Evolutionary conservation across 2,329 filamentous ascomycete genomes (phyloP).

Genomic region (Pseudohalonectria lignicola): DNA sequence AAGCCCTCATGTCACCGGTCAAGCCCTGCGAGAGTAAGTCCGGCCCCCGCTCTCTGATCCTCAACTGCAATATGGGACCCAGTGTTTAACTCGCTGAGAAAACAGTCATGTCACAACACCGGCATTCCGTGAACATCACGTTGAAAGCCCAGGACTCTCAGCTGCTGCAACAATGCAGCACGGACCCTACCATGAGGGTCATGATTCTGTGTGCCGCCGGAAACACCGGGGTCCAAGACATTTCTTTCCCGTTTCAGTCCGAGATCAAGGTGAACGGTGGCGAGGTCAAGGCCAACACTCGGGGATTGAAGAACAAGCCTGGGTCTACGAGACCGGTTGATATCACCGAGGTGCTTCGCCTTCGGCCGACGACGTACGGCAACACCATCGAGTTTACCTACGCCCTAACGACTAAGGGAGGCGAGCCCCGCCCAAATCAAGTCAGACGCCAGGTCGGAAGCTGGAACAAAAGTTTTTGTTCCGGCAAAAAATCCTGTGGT

Average conservation of each 20-base stretch:
- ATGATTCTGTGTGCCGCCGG: slow-evolving; percentile 77
- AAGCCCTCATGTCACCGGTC: slow-evolving; percentile 52
- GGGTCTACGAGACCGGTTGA: slow-evolving; percentile 91
- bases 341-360: slow-evolving; percentile 66
- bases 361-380: slow-evolving; percentile 53
- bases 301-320: slow-evolving; percentile 90
- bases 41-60: background rate
- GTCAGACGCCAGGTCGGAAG: no score
- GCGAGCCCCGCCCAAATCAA: slow-evolving; percentile 7
- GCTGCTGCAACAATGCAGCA: slow-evolving; percentile 43
- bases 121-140: background rate
- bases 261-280: slow-evolving; percentile 84
- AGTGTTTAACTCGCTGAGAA: no score
- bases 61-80: no score
- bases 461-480: no score
- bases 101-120: no score
- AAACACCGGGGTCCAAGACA: slow-evolving; percentile 54
- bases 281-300: slow-evolving; percentile 85
- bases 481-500: no score
- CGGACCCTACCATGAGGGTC: slow-evolving; percentile 54
- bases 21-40: slow-evolving; percentile 62
- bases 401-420: slow-evolving; percentile 76
- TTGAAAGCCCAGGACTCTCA: slow-evolving; percentile 30
- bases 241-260: slow-evolving; percentile 84
- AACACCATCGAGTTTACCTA: slow-evolving; percentile 84